Base-by-base conservation (phyloP, 73 alveolate genomes). In the Breviolum minutum region DNA sequence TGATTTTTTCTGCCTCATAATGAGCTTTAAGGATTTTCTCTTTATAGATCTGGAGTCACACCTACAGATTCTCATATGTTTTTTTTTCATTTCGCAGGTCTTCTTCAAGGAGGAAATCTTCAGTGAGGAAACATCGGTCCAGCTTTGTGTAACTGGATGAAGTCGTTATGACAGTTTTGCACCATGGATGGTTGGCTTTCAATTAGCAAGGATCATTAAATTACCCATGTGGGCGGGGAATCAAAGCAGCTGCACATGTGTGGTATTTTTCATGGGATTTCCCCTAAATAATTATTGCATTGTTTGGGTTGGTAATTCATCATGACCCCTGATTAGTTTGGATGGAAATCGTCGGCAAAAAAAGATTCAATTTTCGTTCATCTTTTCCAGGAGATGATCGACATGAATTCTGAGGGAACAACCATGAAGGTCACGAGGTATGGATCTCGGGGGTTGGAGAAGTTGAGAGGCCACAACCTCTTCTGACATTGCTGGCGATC, bases 361-460 rank as follows among this genome's bases (percentile, higher is more conserved):
- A n/a, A n/a, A n/a, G n/a, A n/a, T n/a, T n/a, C n/a, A n/a, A n/a
- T n/a, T n/a, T n/a, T n/a, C n/a, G n/a, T n/a, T n/a, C n/a, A n/a
- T n/a, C n/a, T n/a, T n/a, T 77, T 8, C 87, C 64, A 82, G 91
- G 91, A 82, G 91, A 82, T 48, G 91, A 82, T 82, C 66, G 87
- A 40, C 54, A 40, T 79, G 91, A 74, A 4, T 61, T 82, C 91
- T 19, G 91, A 82, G 91, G 54, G 74, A 61, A 82, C 91, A 5
- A 48, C 73, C 14, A 48, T 82, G 91, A 82, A 82, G 30, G 74
- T 82, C 91, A 13, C 61, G 91, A 82, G 91, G 91, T 73, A 20
- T 26, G 86, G 86, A 17, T 68, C 77, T 22, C 4, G 77, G 77
- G 8, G 6, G 77, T 17, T 17, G 54, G 3, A 0, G 54, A 40